A percentile compares a stretch with the other conserved stretches of the same genome.
Evolutionary conservation across 2,329 filamentous ascomycete genomes (phyloP).

Genomic region (Colletotrichum phormii): DNA sequence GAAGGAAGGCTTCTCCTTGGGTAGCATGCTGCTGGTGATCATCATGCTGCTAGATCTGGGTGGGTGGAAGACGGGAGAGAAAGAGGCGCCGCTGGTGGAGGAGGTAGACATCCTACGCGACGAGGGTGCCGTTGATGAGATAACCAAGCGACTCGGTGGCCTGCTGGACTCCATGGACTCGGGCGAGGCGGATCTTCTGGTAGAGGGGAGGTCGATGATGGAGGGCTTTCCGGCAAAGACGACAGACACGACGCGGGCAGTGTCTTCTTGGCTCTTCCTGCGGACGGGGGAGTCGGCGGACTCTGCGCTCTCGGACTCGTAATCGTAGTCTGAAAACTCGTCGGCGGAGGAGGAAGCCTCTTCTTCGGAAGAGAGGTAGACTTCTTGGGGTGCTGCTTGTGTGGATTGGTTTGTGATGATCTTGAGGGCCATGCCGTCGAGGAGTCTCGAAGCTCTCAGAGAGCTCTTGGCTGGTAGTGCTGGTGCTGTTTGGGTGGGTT

Average conservation of each 20-base stretch:
- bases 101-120: conserved; percentile 47
- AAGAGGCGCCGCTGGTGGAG: conserved; percentile 47
- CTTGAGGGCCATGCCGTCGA: conserved; percentile 51
- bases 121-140: conserved; percentile 44
- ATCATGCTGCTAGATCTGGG: conserved; percentile 58
- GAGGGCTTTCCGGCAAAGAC: conserved; percentile 70
- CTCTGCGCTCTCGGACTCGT: conserved; percentile 52
- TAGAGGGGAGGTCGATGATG: conserved; percentile 60
- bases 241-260: conserved; percentile 69
- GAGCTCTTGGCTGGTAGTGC: conserved; percentile 63
- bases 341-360: conserved; percentile 72
- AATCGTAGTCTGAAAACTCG: conserved; percentile 67
- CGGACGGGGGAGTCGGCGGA: conserved; percentile 43
- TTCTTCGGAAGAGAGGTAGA: conserved; percentile 75
- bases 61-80: conserved; percentile 49
- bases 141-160: conserved; percentile 38
- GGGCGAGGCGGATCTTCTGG: conserved; percentile 56
- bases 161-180: conserved; percentile 48
- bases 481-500: conserved; percentile 47
- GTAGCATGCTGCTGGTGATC: conserved; percentile 42
- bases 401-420: conserved; percentile 44
- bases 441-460: conserved; percentile 59
- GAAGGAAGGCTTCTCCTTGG: conserved; percentile 58
- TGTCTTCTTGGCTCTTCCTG: conserved; percentile 63
- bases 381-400: conserved; percentile 63